Percentiles rank a stretch among this genome's conserved stretches.
phyloP scores from a whole-genome alignment of 495 filamentous ascomycete genomes.

The Venustampulla echinocandica region DNA sequence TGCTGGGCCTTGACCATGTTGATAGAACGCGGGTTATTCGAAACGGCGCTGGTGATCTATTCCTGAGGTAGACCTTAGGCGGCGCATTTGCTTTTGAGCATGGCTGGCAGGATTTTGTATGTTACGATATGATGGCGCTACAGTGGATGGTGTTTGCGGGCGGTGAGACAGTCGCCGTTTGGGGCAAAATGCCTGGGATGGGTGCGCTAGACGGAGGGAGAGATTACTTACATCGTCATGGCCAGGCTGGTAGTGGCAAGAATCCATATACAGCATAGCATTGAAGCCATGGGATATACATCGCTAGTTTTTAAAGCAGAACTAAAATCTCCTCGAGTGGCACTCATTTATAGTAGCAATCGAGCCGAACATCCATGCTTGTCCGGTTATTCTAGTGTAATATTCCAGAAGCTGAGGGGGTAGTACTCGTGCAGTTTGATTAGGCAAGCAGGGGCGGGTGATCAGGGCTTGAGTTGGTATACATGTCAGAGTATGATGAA shows the following conservation, averaged over 20 bases:
- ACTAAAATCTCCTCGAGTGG: no score
- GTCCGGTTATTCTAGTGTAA: no score
- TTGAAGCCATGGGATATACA: no score
- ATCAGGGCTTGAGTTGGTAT: no score
- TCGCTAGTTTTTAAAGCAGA: no score
- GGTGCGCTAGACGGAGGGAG: not conserved
- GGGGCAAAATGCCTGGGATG: not conserved
- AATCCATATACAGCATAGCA: not conserved
- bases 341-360: no score
- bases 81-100: not conserved
- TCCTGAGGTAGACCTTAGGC: conserved; percentile 37
- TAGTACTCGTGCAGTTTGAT: no score
- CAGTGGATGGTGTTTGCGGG: conserved; percentile 2
- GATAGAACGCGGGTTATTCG: conserved; percentile 53
- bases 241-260: not conserved
- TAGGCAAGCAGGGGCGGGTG: no score
- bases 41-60: conserved; percentile 46
- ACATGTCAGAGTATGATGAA: no score
- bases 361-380: no score
- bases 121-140: conserved; percentile 8
- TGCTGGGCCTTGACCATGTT: conserved; percentile 82
- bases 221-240: not conserved
- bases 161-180: not conserved
- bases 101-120: not conserved
- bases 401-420: no score